A percentile compares a stretch with the other conserved stretches of the same genome.
These are phyloP conservation scores for Gentiana straminea DNA, from an alignment of 257 asterid species.

Conservation along the genomic window DNA sequence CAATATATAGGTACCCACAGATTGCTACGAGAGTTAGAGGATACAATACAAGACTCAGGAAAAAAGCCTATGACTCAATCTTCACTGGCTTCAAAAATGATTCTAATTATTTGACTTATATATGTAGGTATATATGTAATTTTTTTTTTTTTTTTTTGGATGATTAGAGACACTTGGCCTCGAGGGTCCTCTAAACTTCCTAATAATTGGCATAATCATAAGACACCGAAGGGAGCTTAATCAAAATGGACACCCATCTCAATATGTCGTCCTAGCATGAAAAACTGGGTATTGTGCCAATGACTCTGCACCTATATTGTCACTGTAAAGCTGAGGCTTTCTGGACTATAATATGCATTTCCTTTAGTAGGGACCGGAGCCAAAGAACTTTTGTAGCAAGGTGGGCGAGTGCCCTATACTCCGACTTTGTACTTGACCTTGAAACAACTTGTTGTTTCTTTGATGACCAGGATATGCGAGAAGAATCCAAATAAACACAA, in stretches of 20 bases:
- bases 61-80: background rate
- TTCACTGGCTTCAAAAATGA: slow-evolving; percentile 28
- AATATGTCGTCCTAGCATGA: background rate
- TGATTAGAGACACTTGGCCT: background rate
- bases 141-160: slow-evolving; percentile 17
- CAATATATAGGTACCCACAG: too few species aligned
- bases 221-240: background rate
- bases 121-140: slow-evolving; percentile 7
- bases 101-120: slow-evolving; percentile 14
- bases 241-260: background rate
- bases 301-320: too few species aligned
- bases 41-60: background rate
- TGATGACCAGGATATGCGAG: too few species aligned
- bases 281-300: too few species aligned
- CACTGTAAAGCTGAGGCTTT: too few species aligned
- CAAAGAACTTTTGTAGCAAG: too few species aligned
- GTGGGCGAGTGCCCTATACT: too few species aligned
- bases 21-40: background rate
- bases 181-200: slow-evolving; percentile 8
- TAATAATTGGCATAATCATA: background rate
- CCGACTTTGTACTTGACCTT: too few species aligned
- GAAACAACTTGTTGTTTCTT: too few species aligned
- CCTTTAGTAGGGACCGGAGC: too few species aligned
- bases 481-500: too few species aligned
- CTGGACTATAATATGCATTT: too few species aligned